Base-by-base conservation (phyloP, 768 basidiomycete species). In the Tricholoma flavovirens region DNA sequence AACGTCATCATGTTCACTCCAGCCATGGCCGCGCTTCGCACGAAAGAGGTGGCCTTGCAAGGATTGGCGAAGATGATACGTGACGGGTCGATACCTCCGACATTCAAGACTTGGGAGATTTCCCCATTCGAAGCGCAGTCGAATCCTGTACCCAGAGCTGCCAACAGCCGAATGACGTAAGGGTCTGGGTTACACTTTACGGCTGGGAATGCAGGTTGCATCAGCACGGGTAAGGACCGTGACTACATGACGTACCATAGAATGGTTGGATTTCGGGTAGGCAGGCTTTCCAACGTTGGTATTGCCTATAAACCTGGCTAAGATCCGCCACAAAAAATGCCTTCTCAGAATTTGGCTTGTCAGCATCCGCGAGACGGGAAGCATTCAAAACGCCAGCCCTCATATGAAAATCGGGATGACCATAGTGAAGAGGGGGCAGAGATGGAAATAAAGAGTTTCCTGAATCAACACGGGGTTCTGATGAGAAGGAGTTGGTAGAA, bases 181-280 rank as follows among this genome's bases (percentile, higher is more conserved):
- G 94, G 93, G 66, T 98, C 96, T 19, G 97, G 96, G 75, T 99
- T 99, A 75, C 93, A 97, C 75, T 99, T 99, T 66, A 98, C 84
- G 57, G 97, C 93, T 93, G 67, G 59, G 64, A 66, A 60, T 53
- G 56, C 57, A 49, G 40, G 52, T 45, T 32, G 50, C 57, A 50
- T 53, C 29, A 36, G 53, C 50, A 60, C 43, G 40, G 36, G 42
- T 21, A 49, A 45, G 15, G 24, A 48, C 17, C n/a, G 46, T 58
- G 21, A 59, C 33, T n/a, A 57, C 53, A 33, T 55, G 53, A 74
- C 86, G 56, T 60, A 93, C 93, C 96, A 71, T 95, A 98, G 75
- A 90, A 96, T 10, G 94, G 93, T 61, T 93, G 86, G n/a, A 98
- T 84, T 53, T 89, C 82, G 3, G 91, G 87, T 17, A 99, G 80